Evolutionary conservation across 1,284 basidiomycete genomes (phyloP).

Genomic region (Phlebopus sp.): DNA sequence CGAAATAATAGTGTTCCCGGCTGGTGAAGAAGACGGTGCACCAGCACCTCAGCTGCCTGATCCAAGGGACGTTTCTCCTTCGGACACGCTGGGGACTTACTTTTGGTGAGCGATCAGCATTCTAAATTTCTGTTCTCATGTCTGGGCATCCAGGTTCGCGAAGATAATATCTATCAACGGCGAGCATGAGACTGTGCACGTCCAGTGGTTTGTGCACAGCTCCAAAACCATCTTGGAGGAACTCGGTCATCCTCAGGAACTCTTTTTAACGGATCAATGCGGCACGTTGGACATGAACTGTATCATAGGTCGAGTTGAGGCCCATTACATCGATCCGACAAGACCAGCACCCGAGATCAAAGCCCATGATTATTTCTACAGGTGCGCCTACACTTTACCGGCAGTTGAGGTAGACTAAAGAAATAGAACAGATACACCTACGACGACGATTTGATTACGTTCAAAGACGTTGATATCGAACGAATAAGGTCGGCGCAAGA

Average conservation of each 20-base stretch:
- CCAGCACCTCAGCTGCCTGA: slow-evolving; percentile 25
- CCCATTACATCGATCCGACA: slow-evolving; percentile 33
- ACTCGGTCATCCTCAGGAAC: slow-evolving; percentile 57
- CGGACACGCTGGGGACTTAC: slow-evolving; percentile 46
- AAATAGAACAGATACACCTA: slow-evolving; percentile 22
- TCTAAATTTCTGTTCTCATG: not conserved
- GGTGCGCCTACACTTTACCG: slow-evolving; percentile 33
- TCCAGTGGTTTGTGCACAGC: slow-evolving; percentile 71
- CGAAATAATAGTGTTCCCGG: slow-evolving; percentile 51
- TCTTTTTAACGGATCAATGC: slow-evolving; percentile 60
- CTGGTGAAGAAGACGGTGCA: slow-evolving; percentile 22
- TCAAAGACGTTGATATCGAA: slow-evolving; percentile 23
- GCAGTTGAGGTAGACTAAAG: slow-evolving; percentile 8
- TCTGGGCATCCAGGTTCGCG: slow-evolving; percentile 52
- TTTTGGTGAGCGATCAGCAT: slow-evolving; percentile 49
- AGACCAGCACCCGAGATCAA: slow-evolving; percentile 19
- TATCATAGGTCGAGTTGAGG: slow-evolving; percentile 46
- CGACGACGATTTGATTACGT: slow-evolving; percentile 16
- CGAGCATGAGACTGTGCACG: slow-evolving; percentile 45
- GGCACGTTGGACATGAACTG: slow-evolving; percentile 37
- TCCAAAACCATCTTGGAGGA: slow-evolving; percentile 56
- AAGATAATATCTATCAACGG: slow-evolving; percentile 52
- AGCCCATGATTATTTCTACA: slow-evolving; percentile 54
- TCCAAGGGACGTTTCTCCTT: slow-evolving; percentile 32
- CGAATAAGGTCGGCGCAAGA: slow-evolving; percentile 11